These are phyloP conservation scores for Lepiota brunneoincarnata DNA, from an alignment of 768 basidiomycete species.

Conservation along the genomic window DNA sequence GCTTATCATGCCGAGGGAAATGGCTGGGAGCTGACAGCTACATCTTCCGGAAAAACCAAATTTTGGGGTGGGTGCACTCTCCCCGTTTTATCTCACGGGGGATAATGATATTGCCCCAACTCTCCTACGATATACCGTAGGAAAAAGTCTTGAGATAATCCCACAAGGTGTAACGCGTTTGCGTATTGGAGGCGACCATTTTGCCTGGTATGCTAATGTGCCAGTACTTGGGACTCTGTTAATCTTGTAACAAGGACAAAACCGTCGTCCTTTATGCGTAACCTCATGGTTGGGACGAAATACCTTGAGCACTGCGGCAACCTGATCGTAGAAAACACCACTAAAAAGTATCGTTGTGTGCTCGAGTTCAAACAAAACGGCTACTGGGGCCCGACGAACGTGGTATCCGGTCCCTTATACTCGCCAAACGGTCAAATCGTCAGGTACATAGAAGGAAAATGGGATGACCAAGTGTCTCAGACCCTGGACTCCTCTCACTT, in stretches of 20 bases:
- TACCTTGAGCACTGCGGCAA: constrained; percentile 86
- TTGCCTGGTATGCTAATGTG: constrained; percentile 50
- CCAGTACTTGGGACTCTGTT: neutral
- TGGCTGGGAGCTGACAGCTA: constrained; percentile 73
- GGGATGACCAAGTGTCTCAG: constrained; percentile 81
- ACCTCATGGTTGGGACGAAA: constrained; percentile 87
- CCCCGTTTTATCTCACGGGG: constrained; percentile 7
- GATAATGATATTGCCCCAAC: constrained; percentile 6
- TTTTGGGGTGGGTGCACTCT: constrained; percentile 74
- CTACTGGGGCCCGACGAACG: constrained; percentile 79
- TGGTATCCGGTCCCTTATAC: constrained; percentile 61
- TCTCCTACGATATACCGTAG: constrained; percentile 32
- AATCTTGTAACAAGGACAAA: constrained; percentile 55
- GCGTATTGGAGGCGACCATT: constrained; percentile 63
- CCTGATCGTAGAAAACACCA: constrained; percentile 68
- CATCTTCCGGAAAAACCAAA: constrained; percentile 81
- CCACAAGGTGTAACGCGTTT: constrained; percentile 72
- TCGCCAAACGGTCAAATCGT: constrained; percentile 50
- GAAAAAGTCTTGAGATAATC: constrained; percentile 88
- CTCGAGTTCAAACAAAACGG: constrained; percentile 87
- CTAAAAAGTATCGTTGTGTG: constrained; percentile 53
- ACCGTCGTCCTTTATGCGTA: constrained; percentile 86
- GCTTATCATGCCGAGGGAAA: constrained; percentile 83
- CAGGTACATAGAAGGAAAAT: constrained; percentile 80
- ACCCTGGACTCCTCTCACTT: constrained; percentile 66